phyloP scores from a whole-genome alignment of 2,329 filamentous ascomycete species.

The Rutstroemia sp. region DNA sequence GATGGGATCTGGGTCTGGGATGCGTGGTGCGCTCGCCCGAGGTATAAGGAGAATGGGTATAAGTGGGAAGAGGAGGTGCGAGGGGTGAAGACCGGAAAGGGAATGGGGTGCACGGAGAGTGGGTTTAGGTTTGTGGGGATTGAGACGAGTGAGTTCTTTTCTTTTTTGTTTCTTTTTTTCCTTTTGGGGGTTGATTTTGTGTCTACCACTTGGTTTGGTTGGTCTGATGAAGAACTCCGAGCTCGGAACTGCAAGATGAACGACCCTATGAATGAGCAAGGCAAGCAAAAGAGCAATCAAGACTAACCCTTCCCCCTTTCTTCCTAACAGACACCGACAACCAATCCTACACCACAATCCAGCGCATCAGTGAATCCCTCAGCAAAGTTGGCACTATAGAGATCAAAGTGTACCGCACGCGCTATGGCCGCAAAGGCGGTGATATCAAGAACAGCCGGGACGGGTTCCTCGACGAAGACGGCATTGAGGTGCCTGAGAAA shows the following conservation, averaged over 20 bases:
- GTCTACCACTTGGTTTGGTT: no score
- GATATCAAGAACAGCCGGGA: not conserved
- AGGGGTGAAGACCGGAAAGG: conserved; percentile 11
- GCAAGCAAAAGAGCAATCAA: no score
- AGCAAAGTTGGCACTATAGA: conserved; percentile 11
- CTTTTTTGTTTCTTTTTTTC: not conserved
- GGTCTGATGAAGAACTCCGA: no score
- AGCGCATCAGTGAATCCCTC: conserved; percentile 1
- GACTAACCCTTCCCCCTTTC: not conserved
- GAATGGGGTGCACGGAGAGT: not conserved
- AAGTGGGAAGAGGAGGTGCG: conserved; percentile 7
- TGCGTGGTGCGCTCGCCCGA: conserved; percentile 3
- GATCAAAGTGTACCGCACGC: conserved; percentile 12
- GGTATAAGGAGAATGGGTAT: conserved; percentile 4
- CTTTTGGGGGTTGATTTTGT: not conserved
- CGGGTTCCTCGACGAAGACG: not conserved
- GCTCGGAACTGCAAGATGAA: no score
- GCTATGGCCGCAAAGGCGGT: conserved; percentile 8
- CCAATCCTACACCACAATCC: not conserved
- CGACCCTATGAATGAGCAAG: no score
- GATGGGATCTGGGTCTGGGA: conserved; percentile 10
- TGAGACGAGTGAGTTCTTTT: not conserved
- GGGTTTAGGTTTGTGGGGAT: conserved; percentile 8
- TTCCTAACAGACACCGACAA: not conserved
- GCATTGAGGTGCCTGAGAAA: conserved; percentile 12